Percentiles rank a stretch among this genome's conserved stretches.
Evolutionary conservation across 1,284 basidiomycete genomes (phyloP).

Genomic region (Trametes polyzona): DNA sequence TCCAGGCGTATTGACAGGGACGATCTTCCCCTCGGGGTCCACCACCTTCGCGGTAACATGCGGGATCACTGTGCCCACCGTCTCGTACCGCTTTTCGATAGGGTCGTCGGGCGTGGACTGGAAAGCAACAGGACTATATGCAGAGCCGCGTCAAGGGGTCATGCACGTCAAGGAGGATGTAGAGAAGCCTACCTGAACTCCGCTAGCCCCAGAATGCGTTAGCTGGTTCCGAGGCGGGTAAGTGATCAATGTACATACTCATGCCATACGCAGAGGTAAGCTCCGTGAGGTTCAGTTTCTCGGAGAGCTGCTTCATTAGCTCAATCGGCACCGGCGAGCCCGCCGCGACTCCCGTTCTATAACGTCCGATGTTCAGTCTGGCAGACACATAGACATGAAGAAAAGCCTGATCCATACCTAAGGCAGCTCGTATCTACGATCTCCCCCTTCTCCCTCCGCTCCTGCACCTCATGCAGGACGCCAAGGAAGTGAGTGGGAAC

Average conservation of each 20-base stretch:
- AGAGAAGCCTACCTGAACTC: slow-evolving; percentile 41
- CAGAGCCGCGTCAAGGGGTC: background rate
- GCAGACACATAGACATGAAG: background rate
- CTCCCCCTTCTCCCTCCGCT: slow-evolving; percentile 50
- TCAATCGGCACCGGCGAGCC: slow-evolving; percentile 81
- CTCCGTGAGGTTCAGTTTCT: slow-evolving; percentile 67
- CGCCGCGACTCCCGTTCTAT: slow-evolving; percentile 79
- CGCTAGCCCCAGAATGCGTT: no score
- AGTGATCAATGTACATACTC: no score
- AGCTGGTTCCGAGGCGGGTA: no score
- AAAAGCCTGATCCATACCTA: slow-evolving; percentile 46
- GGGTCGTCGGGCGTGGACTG: slow-evolving; percentile 73
- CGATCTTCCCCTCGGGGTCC: slow-evolving; percentile 57
- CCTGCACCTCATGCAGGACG: slow-evolving; percentile 68
- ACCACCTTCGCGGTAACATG: slow-evolving; percentile 81
- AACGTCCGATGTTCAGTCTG: background rate
- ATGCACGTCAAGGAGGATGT: background rate
- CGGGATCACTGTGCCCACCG: slow-evolving; percentile 76
- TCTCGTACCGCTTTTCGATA: slow-evolving; percentile 75
- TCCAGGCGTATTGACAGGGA: slow-evolving; percentile 70
- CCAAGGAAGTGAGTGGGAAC: slow-evolving; percentile 87
- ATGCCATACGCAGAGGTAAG: slow-evolving; percentile 83
- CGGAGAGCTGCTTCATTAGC: slow-evolving; percentile 73
- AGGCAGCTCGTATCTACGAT: slow-evolving; percentile 52
- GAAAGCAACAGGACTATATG: slow-evolving; percentile 75